Conservation (phyloP, 1,284 basidiomycete genomes). For the Ustilago cynodontis region DNA sequence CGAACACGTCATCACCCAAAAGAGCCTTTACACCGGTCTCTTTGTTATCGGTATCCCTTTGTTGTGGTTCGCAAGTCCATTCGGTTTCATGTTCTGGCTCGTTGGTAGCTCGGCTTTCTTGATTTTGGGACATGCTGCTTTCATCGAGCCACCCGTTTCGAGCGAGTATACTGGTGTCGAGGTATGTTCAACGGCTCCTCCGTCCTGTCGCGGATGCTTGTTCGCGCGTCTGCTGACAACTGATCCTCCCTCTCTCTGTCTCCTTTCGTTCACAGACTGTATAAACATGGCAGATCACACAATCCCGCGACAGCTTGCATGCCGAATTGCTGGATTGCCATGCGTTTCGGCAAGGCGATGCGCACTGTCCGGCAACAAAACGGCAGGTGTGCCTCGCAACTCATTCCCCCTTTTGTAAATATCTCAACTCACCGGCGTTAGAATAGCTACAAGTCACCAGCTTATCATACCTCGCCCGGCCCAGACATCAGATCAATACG, state of each 20-base stretch:
- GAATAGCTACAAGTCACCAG: constrained; percentile 7
- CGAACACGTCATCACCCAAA: constrained; percentile 82
- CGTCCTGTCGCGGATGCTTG: not conserved
- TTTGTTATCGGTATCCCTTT: constrained; percentile 69
- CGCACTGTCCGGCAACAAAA: not conserved
- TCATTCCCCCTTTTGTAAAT: not conserved
- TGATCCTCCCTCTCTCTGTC: not conserved
- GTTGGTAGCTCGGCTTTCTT: constrained; percentile 69
- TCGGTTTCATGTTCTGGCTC: constrained; percentile 70
- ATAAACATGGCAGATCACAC: not conserved
- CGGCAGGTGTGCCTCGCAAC: not conserved
- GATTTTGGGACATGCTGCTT: constrained; percentile 81
- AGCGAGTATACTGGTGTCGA: constrained; percentile 86
- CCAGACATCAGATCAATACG: not conserved
- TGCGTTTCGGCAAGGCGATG: not conserved
- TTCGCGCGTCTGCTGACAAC: not conserved
- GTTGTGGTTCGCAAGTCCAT: constrained; percentile 65
- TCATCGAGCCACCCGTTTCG: constrained; percentile 89
- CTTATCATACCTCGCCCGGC: not conserved
- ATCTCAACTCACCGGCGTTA: not conserved
- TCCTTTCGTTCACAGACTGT: not conserved
- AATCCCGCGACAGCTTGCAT: not conserved
- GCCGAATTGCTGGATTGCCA: not conserved
- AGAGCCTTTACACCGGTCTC: constrained; percentile 74
- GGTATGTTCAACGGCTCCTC: constrained; percentile 33